Base-by-base conservation (phyloP, 2,329 filamentous ascomycete species). In the Lachnellula suecica region DNA sequence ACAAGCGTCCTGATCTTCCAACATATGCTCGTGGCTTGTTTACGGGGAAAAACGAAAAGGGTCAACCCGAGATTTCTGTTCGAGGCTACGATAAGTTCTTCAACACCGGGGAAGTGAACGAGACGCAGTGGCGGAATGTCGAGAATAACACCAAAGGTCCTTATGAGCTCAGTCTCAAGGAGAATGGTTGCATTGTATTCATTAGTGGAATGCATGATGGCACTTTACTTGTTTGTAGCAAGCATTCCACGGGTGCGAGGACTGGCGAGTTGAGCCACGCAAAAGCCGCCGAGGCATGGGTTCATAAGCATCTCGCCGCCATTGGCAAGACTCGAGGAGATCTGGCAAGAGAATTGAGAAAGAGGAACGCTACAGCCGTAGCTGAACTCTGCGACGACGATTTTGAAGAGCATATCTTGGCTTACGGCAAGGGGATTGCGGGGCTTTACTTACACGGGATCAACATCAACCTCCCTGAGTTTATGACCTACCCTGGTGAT, bases 141-240 rank as follows among this genome's bases (percentile, higher is more conserved):
- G 77, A 87, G 66, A 71, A 72, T 24, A 79, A 88, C 51, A 97
- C 94, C 1, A 75, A 83, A 58, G 91, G 91, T 0, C 94, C 94
- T 0, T 99, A 97, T 64, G 94, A 99, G 72, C 75, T 99, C 51
- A 97, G 91, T 52, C 83, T 97, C 47, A 99, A 99, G 74, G 94
- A 99, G 72, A 99, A 99, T 65, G 94, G 94, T n/a, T 99, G 94
- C 71, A 99, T 99, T 71, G 97, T 99, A 62, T 99, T 99, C 74
- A 85, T 99, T 41, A 87, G 91, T 15, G 94, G 92, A 13, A 77
- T 99, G 20, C 89, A 95, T 64, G 92, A 97, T 64, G 92, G 84
- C 31, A 91, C 89, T 1, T 76, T 99, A 9, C 77, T 99, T 7
- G 92, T 99, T n/a, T 97, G 93, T 81, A 97, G 93, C 78, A 99